Percentiles rank a stretch among this genome's conserved stretches.
These are phyloP conservation scores for Leccinum boreale DNA, from an alignment of 768 basidiomycete genomes.

Conservation along the genomic window DNA sequence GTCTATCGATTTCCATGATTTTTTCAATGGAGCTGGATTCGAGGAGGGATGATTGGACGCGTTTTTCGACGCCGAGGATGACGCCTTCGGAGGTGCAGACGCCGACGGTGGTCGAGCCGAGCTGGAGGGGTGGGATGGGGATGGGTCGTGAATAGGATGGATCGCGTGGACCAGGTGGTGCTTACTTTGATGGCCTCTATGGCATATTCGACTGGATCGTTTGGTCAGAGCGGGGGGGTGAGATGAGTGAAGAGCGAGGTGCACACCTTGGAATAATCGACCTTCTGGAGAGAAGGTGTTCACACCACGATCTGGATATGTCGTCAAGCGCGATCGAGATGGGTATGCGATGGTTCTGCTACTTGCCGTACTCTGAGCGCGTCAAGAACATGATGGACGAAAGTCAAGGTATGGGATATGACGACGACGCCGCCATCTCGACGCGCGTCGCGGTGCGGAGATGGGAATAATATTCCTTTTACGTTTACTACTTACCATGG, in stretches of 20 bases:
- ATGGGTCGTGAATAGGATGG: neutral
- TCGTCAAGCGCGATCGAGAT: neutral
- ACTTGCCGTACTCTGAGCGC: slow-evolving; percentile 88
- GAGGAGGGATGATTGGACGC: slow-evolving; percentile 93
- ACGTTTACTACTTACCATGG: slow-evolving; percentile 7
- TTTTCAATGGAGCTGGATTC: slow-evolving; percentile 97
- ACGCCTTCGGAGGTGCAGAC: slow-evolving; percentile 89
- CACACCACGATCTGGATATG: slow-evolving; percentile 79
- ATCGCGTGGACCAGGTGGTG: neutral
- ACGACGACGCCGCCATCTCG: slow-evolving; percentile 30
- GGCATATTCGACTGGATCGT: slow-evolving; percentile 86
- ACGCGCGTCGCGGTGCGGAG: slow-evolving; percentile 30
- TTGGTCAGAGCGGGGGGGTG: slow-evolving; percentile 13
- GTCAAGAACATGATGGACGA: slow-evolving; percentile 75
- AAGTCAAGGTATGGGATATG: slow-evolving; percentile 6
- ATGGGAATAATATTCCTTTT: slow-evolving; percentile 33
- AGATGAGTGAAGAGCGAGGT: neutral
- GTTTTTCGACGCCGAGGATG: slow-evolving; percentile 95
- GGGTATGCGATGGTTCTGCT: neutral
- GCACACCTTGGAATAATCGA: slow-evolving; percentile 92
- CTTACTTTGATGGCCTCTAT: slow-evolving; percentile 96
- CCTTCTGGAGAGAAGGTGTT: slow-evolving; percentile 99
- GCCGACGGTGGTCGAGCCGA: slow-evolving; percentile 97
- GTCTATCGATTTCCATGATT: slow-evolving; percentile 98
- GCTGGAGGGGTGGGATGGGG: slow-evolving; percentile 43